These are phyloP conservation scores for Trametes pubescens DNA, from an alignment of 1,284 basidiomycete genomes.

Conservation along the genomic window DNA sequence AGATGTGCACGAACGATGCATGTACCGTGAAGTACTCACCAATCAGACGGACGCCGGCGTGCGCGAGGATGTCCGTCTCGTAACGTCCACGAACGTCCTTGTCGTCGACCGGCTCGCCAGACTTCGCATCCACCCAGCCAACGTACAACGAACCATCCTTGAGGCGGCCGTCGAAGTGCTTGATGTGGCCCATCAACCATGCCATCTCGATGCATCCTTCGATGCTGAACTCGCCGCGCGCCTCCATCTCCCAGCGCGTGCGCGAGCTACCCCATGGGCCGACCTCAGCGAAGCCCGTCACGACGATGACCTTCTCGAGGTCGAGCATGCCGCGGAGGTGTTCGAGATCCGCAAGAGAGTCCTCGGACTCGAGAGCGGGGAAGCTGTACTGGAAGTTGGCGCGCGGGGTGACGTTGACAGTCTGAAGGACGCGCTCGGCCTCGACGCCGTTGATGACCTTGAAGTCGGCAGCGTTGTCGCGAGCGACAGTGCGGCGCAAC, in stretches of 20 bases:
- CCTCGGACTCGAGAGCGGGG: conserved; percentile 78
- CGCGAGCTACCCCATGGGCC: conserved; percentile 99
- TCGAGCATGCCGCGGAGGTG: conserved; percentile 90
- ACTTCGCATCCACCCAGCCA: conserved; percentile 97
- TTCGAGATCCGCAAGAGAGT: conserved; percentile 75
- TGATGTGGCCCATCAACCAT: conserved; percentile 99
- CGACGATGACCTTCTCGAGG: conserved; percentile 94
- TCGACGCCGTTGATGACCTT: conserved; percentile 90
- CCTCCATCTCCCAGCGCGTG: conserved; percentile 99
- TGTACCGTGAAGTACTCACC: conserved; percentile 56
- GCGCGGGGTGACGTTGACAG: conserved; percentile 91
- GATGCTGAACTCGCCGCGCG: conserved; percentile 91
- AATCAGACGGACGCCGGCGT: conserved; percentile 96
- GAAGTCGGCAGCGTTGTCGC: conserved; percentile 96
- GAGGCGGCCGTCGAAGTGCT: conserved; percentile 96
- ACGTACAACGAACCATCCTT: conserved; percentile 94
- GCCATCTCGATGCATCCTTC: conserved; percentile 99
- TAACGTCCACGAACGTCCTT: conserved; percentile 95
- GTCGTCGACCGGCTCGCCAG: conserved; percentile 97
- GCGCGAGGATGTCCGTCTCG: conserved; percentile 92
- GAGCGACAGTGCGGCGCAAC: conserved; percentile 90
- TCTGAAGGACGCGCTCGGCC: conserved; percentile 93
- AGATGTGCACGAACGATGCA: conserved; percentile 16
- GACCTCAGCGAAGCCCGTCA: conserved; percentile 96
- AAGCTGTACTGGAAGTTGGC: conserved; percentile 98